phyloP scores from a whole-genome alignment of 1,139 yeast genomes.

The Kurtzmaniella quercitrusa region DNA sequence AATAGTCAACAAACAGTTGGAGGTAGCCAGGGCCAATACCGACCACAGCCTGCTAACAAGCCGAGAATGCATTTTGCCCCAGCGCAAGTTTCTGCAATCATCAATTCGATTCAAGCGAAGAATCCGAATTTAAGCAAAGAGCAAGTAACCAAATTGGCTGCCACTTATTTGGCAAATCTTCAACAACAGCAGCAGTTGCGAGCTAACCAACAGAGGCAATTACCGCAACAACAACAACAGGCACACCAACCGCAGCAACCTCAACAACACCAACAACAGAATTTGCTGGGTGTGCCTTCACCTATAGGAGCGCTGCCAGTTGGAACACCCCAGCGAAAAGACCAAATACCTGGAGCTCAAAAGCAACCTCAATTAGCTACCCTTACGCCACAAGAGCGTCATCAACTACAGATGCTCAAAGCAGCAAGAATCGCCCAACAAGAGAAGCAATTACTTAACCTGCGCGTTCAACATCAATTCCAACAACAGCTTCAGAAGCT shows the following conservation, averaged over 20 bases:
- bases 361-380: constrained; percentile 27
- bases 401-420: constrained; percentile 34
- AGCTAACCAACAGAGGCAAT: constrained; percentile 13
- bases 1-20: not conserved
- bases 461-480: constrained; percentile 19
- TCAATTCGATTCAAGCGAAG: constrained; percentile 63
- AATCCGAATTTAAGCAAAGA: constrained; percentile 67
- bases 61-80: constrained; percentile 48
- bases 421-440: constrained; percentile 32
- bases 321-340: constrained; percentile 1
- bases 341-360: constrained; percentile 8
- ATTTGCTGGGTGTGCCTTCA: constrained; percentile 3
- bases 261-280: constrained; percentile 17
- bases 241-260: constrained; percentile 14
- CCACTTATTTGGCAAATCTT: constrained; percentile 59
- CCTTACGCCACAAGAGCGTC: constrained; percentile 34
- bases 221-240: constrained; percentile 12
- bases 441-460: constrained; percentile 21
- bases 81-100: constrained; percentile 66
- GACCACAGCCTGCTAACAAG: constrained; percentile 17
- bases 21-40: constrained; percentile 4
- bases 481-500: constrained; percentile 15
- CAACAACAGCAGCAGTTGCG: constrained; percentile 47
- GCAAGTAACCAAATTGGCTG: constrained; percentile 70
- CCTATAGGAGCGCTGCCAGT: not conserved